These are phyloP conservation scores for Cercospora citrullina DNA, from an alignment of 2,329 filamentous ascomycete genomes.

Conservation along the genomic window DNA sequence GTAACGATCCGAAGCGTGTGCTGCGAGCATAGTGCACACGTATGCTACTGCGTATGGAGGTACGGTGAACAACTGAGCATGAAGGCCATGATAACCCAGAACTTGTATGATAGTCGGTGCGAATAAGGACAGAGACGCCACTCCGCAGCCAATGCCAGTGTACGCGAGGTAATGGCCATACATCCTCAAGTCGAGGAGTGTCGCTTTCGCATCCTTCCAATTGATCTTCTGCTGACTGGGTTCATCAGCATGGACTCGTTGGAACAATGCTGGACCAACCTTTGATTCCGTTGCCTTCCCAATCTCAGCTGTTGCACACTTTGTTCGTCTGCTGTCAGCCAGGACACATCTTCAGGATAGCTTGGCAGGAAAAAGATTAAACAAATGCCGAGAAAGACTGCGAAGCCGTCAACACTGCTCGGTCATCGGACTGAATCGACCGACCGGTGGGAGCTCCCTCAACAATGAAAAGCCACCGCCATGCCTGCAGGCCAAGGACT, in stretches of 20 bases:
- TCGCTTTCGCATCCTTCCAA: not conserved
- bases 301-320: not conserved
- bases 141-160: not conserved
- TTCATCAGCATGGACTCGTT: not conserved
- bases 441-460: not conserved
- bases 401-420: not conserved
- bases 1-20: not conserved
- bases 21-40: conserved; percentile 44
- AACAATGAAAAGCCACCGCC: not conserved
- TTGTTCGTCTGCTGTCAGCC: not conserved
- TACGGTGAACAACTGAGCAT: conserved; percentile 40
- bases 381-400: not conserved
- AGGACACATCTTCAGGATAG: not conserved
- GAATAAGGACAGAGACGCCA: not conserved
- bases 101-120: conserved; percentile 57
- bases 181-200: not conserved
- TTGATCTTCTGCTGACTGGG: not conserved
- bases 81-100: conserved; percentile 59
- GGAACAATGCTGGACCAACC: not conserved
- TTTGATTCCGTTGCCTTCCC: not conserved
- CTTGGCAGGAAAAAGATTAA: not conserved
- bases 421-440: not conserved
- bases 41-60: conserved; percentile 41
- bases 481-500: not conserved
- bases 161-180: not conserved